Evolutionary conservation across 1,139 yeast species (phyloP), one percentile per base, ranked within the genome.

Genomic region (Debaryomyces robertsiae): DNA sequence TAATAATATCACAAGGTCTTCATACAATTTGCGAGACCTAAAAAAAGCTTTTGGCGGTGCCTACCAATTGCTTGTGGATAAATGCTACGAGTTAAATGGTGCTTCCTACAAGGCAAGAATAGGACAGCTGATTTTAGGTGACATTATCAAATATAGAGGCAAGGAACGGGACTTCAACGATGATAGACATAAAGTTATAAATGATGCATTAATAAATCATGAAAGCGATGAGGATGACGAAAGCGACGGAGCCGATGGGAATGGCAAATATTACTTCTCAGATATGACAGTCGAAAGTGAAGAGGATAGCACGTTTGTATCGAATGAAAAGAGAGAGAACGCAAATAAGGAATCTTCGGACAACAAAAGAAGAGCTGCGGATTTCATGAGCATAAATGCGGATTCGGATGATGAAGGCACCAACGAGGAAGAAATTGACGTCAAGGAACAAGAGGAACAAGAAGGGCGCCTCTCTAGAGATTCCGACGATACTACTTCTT

Each of bases 41-140:
- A 87, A 86, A 54, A 83, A 88, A 52, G 89, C 97, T 0, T 90
- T 93, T 67, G 84, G 86, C 9, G 97, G 96, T 24, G 98, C 98
- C 0, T 91, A 77, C 61, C 96, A 89, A 55, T 61, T 90, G 38
- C 66, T 93, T 30, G 79, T 83, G 1, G 85, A 84, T 53, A 79
- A 80, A 51, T 86, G 95, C 55, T 86, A 82, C 58, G 67, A 65
- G 32, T 61, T 79, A 49, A 61, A 76, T 48, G 55, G 65, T n/a
- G 81, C 89, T 1, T 70, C 88, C 0, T 84, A 82, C 58, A 84
- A 78, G 54, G 75, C 79, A 32, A 67, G 96, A 44, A 54, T 83
- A 9, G 93, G 93, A 0, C 79, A 79, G 58, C 85, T 89, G 50
- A 84, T 89, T 15, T 61, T 89, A 41, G 96, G 96, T 2, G 87